Evolutionary conservation across 495 filamentous ascomycete species (phyloP).

Genomic region (Aspergillus taichungensis): DNA sequence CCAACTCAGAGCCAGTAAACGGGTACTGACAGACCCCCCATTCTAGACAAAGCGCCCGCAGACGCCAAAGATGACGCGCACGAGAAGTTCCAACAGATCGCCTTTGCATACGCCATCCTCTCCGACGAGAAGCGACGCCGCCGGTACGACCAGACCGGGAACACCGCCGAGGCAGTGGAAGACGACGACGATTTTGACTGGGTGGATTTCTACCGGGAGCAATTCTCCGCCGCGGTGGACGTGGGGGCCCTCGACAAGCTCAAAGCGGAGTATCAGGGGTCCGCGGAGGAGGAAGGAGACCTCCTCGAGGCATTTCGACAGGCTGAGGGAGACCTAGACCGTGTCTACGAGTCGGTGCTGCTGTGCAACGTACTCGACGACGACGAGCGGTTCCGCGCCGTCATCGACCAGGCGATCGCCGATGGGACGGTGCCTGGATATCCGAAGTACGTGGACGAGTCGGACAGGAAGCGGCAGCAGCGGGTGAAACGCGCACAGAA

Average conservation of each 20-base stretch:
- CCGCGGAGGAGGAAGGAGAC: slow-evolving; percentile 72
- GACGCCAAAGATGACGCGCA: slow-evolving; percentile 61
- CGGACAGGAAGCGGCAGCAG: slow-evolving; percentile 50
- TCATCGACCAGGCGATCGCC: slow-evolving; percentile 76
- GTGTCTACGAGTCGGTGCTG: slow-evolving; percentile 75
- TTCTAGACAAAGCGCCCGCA: slow-evolving; percentile 58
- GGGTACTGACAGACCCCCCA: slow-evolving; percentile 2
- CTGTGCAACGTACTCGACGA: slow-evolving; percentile 76
- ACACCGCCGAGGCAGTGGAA: slow-evolving; percentile 68
- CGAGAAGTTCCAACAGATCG: slow-evolving; percentile 75
- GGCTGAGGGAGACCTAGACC: slow-evolving; percentile 61
- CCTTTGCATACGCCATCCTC: slow-evolving; percentile 88
- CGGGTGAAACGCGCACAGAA: slow-evolving; percentile 54
- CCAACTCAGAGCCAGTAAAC: not conserved
- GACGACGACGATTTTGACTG: slow-evolving; percentile 80
- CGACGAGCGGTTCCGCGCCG: slow-evolving; percentile 70
- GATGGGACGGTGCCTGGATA: slow-evolving; percentile 54
- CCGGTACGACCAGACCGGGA: slow-evolving; percentile 83
- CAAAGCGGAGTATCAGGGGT: slow-evolving; percentile 69
- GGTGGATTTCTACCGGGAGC: slow-evolving; percentile 75
- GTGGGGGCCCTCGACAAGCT: slow-evolving; percentile 62
- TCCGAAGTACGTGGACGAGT: slow-evolving; percentile 62
- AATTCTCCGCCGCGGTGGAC: slow-evolving; percentile 65
- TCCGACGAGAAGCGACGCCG: slow-evolving; percentile 68
- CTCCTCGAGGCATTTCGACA: slow-evolving; percentile 65